A percentile compares a stretch with the other conserved stretches of the same genome.
Evolutionary conservation across 345 rosid species (phyloP).

Genomic region (Acer yangbiense): DNA sequence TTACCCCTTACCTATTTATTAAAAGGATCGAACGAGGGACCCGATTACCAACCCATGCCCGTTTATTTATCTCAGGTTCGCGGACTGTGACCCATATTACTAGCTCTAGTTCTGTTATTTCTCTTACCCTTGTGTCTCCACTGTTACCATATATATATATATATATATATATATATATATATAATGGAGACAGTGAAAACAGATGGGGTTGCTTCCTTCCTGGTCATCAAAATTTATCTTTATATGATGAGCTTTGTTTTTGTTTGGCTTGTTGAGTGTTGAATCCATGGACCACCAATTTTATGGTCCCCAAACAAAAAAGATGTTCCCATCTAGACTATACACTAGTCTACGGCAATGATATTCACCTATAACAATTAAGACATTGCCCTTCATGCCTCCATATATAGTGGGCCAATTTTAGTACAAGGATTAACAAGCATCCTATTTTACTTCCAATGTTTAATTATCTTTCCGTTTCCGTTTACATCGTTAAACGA

Average conservation of each 20-base stretch:
- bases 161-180: no score
- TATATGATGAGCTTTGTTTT: background rate
- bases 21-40: no score
- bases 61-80: no score
- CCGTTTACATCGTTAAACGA: background rate
- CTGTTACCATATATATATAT: no score
- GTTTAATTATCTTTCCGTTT: background rate
- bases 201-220: background rate
- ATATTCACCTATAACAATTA: background rate
- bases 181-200: background rate
- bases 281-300: background rate
- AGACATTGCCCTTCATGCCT: background rate
- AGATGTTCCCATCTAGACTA: background rate
- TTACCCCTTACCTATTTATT: no score
- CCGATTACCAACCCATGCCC: no score
- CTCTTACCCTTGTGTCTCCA: no score
- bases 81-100: no score
- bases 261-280: background rate
- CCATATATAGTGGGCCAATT: background rate
- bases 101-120: no score
- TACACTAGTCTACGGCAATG: background rate
- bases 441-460: background rate
- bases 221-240: background rate
- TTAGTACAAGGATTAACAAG: background rate
- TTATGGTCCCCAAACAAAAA: constrained; percentile 1